Evolutionary conservation across 768 basidiomycete species (phyloP).

Genomic region (Lactarius quietus): DNA sequence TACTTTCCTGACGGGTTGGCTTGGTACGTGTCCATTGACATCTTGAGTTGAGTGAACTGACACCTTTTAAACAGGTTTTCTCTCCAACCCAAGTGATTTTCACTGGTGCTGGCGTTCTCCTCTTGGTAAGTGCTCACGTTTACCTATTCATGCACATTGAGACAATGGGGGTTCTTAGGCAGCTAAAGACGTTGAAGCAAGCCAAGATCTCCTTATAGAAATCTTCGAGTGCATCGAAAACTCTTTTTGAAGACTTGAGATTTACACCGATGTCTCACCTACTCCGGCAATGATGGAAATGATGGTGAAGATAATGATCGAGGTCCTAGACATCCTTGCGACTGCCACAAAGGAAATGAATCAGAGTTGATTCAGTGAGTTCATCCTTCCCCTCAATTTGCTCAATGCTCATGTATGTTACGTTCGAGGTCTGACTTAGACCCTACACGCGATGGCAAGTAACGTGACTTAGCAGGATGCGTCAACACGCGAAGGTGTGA

Average conservation of each 20-base stretch:
- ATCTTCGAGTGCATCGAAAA: background rate
- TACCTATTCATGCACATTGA: background rate
- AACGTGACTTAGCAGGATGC: too few relatives aligned
- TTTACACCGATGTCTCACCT: background rate
- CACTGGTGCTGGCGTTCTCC: background rate
- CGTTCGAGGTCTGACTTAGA: too few relatives aligned
- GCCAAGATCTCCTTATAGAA: background rate
- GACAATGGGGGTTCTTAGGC: background rate
- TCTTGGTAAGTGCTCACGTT: background rate
- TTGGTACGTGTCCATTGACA: too few relatives aligned
- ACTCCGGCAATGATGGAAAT: background rate
- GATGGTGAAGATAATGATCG: background rate
- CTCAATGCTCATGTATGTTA: too few relatives aligned
- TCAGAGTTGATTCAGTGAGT: too few relatives aligned
- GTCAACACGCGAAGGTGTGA: too few relatives aligned
- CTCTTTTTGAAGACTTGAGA: background rate
- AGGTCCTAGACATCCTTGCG: background rate
- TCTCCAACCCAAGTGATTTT: background rate
- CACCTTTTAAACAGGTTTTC: too few relatives aligned
- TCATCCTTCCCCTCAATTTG: too few relatives aligned
- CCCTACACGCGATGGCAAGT: too few relatives aligned
- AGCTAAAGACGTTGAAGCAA: background rate
- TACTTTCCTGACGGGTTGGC: too few relatives aligned
- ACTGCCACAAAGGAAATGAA: too few relatives aligned
- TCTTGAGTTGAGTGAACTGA: too few relatives aligned